Percentiles rank a stretch among this genome's conserved stretches.
Evolutionary conservation across 2,329 filamentous ascomycete genomes (phyloP).

Genomic region (Phoma sp.): DNA sequence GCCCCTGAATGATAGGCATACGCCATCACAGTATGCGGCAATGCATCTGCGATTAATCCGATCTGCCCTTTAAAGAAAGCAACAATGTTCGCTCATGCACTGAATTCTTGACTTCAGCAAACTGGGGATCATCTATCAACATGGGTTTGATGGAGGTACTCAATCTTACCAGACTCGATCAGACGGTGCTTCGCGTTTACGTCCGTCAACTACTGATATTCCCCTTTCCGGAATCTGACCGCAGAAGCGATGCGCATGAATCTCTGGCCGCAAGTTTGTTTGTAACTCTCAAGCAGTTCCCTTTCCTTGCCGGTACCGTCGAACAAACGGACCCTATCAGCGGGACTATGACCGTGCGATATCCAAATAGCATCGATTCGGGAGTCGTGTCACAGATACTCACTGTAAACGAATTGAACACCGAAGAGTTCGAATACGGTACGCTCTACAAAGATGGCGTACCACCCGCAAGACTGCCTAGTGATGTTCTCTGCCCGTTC

Average conservation of each 20-base stretch:
- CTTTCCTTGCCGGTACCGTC: conserved; percentile 10
- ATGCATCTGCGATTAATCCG: no score
- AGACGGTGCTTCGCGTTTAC: conserved; percentile 7
- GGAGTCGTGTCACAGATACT: neutral
- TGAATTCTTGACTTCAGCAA: neutral
- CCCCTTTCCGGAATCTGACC: neutral
- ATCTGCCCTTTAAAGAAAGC: no score
- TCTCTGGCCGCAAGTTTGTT: neutral
- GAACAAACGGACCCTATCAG: neutral
- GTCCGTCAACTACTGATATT: conserved; percentile 13
- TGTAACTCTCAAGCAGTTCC: conserved; percentile 1
- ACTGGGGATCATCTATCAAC: neutral
- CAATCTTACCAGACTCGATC: conserved; percentile 2
- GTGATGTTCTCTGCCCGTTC: conserved; percentile 18
- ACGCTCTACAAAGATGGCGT: conserved; percentile 10
- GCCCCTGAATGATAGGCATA: no score
- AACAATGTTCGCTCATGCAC: no score
- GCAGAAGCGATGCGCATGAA: neutral
- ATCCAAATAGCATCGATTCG: neutral
- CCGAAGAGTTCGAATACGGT: neutral
- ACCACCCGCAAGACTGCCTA: conserved; percentile 17
- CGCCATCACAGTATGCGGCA: no score
- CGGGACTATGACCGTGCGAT: conserved; percentile 1
- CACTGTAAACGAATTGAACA: neutral
- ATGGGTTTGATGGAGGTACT: neutral